Evolutionary conservation across 257 asterid species (phyloP), one percentile per base, ranked within the genome.

Genomic region (Solanum medicagineum): DNA sequence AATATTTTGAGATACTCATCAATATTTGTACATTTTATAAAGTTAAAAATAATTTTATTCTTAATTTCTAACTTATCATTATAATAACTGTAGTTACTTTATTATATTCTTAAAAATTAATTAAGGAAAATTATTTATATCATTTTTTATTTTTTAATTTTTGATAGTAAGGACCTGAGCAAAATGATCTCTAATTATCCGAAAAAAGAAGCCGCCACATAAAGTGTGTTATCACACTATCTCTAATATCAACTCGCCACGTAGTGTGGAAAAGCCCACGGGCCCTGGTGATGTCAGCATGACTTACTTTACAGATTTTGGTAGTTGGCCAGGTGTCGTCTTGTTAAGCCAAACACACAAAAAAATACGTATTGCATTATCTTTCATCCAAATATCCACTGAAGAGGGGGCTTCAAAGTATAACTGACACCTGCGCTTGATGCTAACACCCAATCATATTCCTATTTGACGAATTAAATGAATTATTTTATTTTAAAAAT

Each of bases 191-290:
- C 32, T 29, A 29, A 29, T 29, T 29, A 29, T 29, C 32, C 40
- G 6, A 4, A 36, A 36, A 29, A 36, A 36, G 40, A 36, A 81
- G 75, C 86, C 85, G 86, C 90, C 91, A 84, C 91, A 91, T 88
- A 83, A 51, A 83, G 14, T 69, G 83, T 19, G 17, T 36, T 26
- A 20, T 63, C 56, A 51, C 56, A 6, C 8, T 29, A 56, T 42
- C 17, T 20, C 81, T 86, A 36, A 60, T 29, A 22, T 13, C 11
- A 8, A 1, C 10, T 20, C 7, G 86, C 49, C 89, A 87, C 87
- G 86, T 83, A 54, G 12, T 10, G 22, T 13, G 17, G 1, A 10
- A 36, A 69, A 26, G 59, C 49, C 68, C 84, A 63, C 8, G 87
- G 63, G 42, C 59, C 2, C 8, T 47, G 13, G 7, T 22, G 86